Evolutionary conservation across 768 basidiomycete genomes (phyloP).

Genomic region (Cystofilobasidium capitatum): DNA sequence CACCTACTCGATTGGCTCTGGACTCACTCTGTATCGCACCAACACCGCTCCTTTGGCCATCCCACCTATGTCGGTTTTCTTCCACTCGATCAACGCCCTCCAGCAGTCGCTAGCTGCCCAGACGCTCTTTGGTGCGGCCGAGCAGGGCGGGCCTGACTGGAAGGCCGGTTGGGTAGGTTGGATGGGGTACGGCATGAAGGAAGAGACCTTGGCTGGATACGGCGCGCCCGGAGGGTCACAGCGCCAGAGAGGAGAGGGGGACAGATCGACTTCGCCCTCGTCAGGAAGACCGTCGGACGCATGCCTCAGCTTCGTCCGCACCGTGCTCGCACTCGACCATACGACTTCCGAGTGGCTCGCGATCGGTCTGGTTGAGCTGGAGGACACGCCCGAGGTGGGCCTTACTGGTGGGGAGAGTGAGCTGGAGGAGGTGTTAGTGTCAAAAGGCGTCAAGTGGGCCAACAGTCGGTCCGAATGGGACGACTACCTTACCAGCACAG

Average conservation of each 20-base stretch:
- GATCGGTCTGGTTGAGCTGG: constrained; percentile 19
- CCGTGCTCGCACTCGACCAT: constrained; percentile 21
- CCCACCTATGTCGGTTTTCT: constrained; percentile 5
- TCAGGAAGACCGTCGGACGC: background rate
- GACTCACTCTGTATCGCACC: background rate
- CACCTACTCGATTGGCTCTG: constrained; percentile 12
- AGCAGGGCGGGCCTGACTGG: constrained; percentile 53
- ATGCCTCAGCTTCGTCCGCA: background rate
- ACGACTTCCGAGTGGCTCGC: constrained; percentile 18
- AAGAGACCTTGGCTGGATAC: constrained; percentile 48
- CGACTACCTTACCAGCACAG: background rate
- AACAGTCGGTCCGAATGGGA: constrained; percentile 5
- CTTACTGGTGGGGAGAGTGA: background rate
- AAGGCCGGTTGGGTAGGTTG: constrained; percentile 76
- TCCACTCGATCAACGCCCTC: constrained; percentile 11
- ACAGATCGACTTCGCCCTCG: too few relatives aligned
- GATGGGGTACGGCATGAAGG: constrained; percentile 70
- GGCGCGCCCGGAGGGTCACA: constrained; percentile 28
- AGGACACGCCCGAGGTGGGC: too few relatives aligned
- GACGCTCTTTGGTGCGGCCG: constrained; percentile 27
- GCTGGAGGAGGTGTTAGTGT: background rate
- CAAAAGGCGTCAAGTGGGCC: constrained; percentile 9
- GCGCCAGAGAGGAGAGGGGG: too few relatives aligned
- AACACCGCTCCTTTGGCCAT: background rate
- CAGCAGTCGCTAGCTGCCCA: constrained; percentile 13